Percentiles rank a stretch among this genome's conserved stretches.
Evolutionary conservation across 768 basidiomycete species (phyloP).

Genomic region (Termitomyces sp.): DNA sequence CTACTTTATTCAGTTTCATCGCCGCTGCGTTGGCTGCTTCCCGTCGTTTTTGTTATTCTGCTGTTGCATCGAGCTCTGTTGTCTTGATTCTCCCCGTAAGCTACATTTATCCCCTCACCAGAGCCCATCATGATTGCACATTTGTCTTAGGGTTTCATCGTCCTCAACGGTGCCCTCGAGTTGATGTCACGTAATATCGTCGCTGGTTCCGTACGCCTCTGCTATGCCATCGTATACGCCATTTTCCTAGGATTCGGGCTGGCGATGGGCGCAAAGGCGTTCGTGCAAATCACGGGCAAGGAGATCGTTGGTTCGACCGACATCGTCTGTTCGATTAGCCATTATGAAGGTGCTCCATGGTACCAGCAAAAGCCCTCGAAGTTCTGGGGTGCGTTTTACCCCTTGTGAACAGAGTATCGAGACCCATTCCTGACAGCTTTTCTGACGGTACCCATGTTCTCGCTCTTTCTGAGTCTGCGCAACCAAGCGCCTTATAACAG

Average conservation of each 20-base stretch:
- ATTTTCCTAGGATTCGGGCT: conserved; percentile 78
- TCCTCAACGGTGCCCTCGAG: conserved; percentile 72
- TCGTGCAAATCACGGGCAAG: conserved; percentile 45
- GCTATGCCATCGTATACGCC: conserved; percentile 79
- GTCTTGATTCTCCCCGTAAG: conserved; percentile 77
- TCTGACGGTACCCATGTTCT: conserved; percentile 67
- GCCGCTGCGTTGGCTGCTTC: conserved; percentile 71
- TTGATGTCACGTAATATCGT: conserved; percentile 79
- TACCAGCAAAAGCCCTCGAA: conserved; percentile 65
- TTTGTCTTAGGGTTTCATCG: conserved; percentile 50
- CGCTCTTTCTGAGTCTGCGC: conserved; percentile 61
- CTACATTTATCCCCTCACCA: not conserved
- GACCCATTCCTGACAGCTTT: conserved; percentile 41
- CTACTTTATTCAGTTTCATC: conserved; percentile 76
- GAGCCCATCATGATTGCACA: conserved; percentile 15
- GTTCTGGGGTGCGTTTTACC: conserved; percentile 60
- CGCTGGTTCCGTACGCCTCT: conserved; percentile 78
- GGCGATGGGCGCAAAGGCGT: conserved; percentile 70
- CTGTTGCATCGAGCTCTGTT: conserved; percentile 71
- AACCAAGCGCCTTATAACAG: conserved; percentile 57
- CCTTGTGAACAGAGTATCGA: not conserved
- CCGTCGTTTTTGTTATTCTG: conserved; percentile 74
- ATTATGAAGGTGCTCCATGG: conserved; percentile 61
- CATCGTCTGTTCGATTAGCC: conserved; percentile 51
- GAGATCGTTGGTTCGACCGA: conserved; percentile 37